A percentile compares a stretch with the other conserved stretches of the same genome.
These are phyloP conservation scores for Pythium plurisporium DNA, from an alignment of 352 stramenopile species.

Conservation along the genomic window DNA sequence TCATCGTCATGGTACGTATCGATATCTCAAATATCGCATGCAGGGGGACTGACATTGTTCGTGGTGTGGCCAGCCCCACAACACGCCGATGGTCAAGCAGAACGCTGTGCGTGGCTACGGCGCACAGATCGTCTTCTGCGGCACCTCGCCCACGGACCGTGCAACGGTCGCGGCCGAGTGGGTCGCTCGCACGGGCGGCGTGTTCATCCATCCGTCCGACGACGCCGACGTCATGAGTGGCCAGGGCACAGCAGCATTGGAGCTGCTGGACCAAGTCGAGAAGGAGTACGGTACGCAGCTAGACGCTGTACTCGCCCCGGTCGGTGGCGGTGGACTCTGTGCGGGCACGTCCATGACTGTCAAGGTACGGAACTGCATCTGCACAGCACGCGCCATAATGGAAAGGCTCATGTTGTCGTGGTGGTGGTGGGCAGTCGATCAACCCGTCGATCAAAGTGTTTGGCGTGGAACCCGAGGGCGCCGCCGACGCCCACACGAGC, in stretches of 20 bases:
- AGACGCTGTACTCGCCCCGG: constrained; percentile 81
- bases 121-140: constrained; percentile 56
- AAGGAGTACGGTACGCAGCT: constrained; percentile 41
- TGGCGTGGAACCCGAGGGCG: constrained; percentile 59
- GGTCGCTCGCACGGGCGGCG: constrained; percentile 21
- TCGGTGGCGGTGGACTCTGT: constrained; percentile 85
- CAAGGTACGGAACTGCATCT: constrained; percentile 48
- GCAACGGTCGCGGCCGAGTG: constrained; percentile 35
- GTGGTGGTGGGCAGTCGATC: constrained; percentile 18
- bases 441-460: constrained; percentile 60
- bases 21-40: too few species aligned
- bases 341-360: constrained; percentile 75
- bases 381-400: not conserved
- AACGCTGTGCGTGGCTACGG: constrained; percentile 81
- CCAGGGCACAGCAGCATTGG: constrained; percentile 86
- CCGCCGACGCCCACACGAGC: constrained; percentile 51
- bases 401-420: too few species aligned
- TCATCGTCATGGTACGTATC: constrained; percentile 84
- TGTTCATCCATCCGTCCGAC: constrained; percentile 90
- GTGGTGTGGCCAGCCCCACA: constrained; percentile 62
- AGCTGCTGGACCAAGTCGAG: constrained; percentile 80
- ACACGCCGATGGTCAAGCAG: constrained; percentile 82
- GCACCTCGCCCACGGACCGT: constrained; percentile 52
- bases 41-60: too few species aligned
- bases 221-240: constrained; percentile 91